A percentile compares a stretch with the other conserved stretches of the same genome.
These are phyloP conservation scores for Cladorrhinum sp. DNA, from an alignment of 2,329 filamentous ascomycete species.

Conservation along the genomic window DNA sequence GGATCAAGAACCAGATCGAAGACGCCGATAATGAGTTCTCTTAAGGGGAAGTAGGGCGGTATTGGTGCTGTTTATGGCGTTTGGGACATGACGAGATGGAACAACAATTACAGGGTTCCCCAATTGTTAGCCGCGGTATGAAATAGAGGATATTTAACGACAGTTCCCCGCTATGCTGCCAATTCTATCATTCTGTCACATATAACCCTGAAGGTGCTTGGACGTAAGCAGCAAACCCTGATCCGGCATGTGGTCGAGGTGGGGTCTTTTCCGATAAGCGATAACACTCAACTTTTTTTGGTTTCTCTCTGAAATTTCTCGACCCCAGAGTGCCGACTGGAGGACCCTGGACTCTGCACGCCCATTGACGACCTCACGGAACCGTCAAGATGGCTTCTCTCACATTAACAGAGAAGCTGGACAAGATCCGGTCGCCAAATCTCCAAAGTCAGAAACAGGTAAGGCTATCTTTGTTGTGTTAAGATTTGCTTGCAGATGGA, in stretches of 20 bases:
- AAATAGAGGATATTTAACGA: neutral
- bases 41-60: constrained; percentile 18
- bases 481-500: neutral
- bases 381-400: constrained; percentile 42
- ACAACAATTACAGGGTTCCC: neutral
- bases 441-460: constrained; percentile 94
- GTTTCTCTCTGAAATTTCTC: constrained; percentile 26
- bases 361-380: constrained; percentile 19
- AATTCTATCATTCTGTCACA: constrained; percentile 3
- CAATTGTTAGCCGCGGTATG: neutral
- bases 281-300: constrained; percentile 29
- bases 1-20: constrained; percentile 81
- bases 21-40: constrained; percentile 40
- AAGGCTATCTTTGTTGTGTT: constrained; percentile 32
- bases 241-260: constrained; percentile 16
- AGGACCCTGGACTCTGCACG: constrained; percentile 20
- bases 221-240: constrained; percentile 20
- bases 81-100: constrained; percentile 9
- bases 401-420: constrained; percentile 80
- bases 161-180: neutral
- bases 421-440: constrained; percentile 96
- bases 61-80: constrained; percentile 16
- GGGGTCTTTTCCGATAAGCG: constrained; percentile 21
- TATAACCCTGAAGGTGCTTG: constrained; percentile 17
- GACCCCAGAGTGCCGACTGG: constrained; percentile 12